Evolutionary conservation across 768 basidiomycete genomes (phyloP).

Genomic region (Termitomyces heimii): DNA sequence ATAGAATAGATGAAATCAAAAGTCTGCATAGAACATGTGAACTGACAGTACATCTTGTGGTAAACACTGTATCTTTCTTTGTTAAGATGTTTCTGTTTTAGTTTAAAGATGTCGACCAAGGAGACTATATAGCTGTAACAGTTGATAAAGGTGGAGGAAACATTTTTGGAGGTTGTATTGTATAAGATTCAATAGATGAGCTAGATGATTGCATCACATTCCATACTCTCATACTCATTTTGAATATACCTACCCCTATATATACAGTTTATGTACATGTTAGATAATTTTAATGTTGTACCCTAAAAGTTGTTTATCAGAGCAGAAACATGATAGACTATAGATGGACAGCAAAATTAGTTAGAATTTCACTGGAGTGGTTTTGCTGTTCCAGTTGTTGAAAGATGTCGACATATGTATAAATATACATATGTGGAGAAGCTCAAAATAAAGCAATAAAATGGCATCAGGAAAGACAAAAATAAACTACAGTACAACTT

Average conservation of each 20-base stretch:
- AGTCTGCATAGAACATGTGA: constrained; percentile 75
- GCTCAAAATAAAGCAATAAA: constrained; percentile 11
- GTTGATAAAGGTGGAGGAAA: constrained; percentile 51
- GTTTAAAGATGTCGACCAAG: constrained; percentile 46
- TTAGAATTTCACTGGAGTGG: background rate
- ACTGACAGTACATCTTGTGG: constrained; percentile 45
- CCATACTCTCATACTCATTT: background rate
- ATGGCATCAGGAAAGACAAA: constrained; percentile 4
- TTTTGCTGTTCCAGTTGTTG: constrained; percentile 12
- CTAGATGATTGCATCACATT: background rate
- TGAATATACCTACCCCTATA: background rate
- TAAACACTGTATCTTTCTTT: background rate
- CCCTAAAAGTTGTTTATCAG: background rate
- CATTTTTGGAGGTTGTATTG: constrained; percentile 7
- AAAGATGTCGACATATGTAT: constrained; percentile 6
- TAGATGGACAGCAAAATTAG: background rate
- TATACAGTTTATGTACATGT: background rate
- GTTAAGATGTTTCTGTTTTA: constrained; percentile 17
- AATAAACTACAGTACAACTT: constrained; percentile 20
- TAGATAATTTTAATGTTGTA: background rate
- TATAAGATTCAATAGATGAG: background rate
- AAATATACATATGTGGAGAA: background rate
- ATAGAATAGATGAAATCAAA: constrained; percentile 83
- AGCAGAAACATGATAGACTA: too few species aligned
- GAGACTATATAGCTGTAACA: constrained; percentile 42